phyloP scores from a whole-genome alignment of 345 rosid genomes.

The Psidium friedrichsthalianum region DNA sequence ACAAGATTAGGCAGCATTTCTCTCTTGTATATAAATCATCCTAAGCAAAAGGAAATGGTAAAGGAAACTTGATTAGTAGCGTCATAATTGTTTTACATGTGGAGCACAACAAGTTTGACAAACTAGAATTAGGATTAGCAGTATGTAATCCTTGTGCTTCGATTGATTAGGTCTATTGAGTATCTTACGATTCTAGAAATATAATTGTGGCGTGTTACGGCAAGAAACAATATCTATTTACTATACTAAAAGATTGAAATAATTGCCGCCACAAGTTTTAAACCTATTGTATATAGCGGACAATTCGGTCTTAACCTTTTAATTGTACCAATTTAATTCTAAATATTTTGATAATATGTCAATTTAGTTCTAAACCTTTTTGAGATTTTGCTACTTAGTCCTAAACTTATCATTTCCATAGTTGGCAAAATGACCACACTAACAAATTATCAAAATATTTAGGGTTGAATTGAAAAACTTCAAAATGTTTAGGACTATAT shows the following conservation, averaged over 20 bases:
- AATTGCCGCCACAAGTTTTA: too few species aligned
- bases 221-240: background rate
- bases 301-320: too few species aligned
- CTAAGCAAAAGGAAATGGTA: background rate
- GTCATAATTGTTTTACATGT: background rate
- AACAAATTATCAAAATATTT: too few species aligned
- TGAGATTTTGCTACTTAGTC: too few species aligned
- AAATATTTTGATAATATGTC: too few species aligned
- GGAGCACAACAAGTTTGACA: background rate
- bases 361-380: too few species aligned
- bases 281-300: too few species aligned
- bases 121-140: background rate
- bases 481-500: too few species aligned
- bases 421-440: too few species aligned
- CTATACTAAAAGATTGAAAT: background rate
- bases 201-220: background rate
- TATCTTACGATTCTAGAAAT: background rate
- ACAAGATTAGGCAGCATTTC: background rate
- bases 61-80: background rate
- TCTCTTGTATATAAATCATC: background rate
- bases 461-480: too few species aligned
- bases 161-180: background rate
- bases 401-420: too few species aligned
- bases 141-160: background rate
- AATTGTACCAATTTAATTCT: too few species aligned